Base-by-base conservation (phyloP, 129 eudicot species). In the Pittosporum tobira region DNA sequence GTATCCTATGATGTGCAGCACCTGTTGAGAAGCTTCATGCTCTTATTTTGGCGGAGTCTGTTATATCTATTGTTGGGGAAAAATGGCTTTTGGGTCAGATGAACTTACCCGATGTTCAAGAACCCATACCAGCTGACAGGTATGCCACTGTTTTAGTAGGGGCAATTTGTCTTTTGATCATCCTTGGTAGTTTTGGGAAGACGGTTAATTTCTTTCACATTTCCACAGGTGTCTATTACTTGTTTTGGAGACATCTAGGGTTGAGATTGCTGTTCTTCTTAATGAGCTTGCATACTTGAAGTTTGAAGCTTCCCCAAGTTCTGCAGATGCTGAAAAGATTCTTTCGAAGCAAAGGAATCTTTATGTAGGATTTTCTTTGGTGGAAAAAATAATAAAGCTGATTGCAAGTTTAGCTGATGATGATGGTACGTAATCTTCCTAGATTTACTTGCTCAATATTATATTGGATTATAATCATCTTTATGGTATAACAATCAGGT, bases 211-310 rank as follows among this genome's bases (percentile, higher is more conserved):
- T 62, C 59, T 48, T 62, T 37, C 36, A 30, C 57, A 67, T 44
- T 56, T 27, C 64, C 52, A 18, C 87, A 88, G 96, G 84, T 91
- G 98, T 74, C 70, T 84, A 76, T 79, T 86, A 72, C 90, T 91
- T 64, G 87, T 91, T 67, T 74, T 91, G 42, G 98, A 91, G 83
- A 68, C 94, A 45, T 81, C 98, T 3, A 86, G 98, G 69, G 87
- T 91, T 54, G 98, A 91, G 73, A 74, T 86, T 65, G 94, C 98
- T 67, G 94, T 91, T 70, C 81, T 91, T 73, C 83, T 91, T 48
- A 91, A 91, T 74, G 98, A 91, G 40, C 59, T 91, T 19, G 96
- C 90, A 0, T 83, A 86, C 67, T 59, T 91, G 64, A 91, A 87
- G 60, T 84, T 73, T 55, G 98, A 83, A 73, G 81, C 87, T 60